Evolutionary conservation across 2,329 filamentous ascomycete species (phyloP).

Genomic region (Colletotrichum karsti): DNA sequence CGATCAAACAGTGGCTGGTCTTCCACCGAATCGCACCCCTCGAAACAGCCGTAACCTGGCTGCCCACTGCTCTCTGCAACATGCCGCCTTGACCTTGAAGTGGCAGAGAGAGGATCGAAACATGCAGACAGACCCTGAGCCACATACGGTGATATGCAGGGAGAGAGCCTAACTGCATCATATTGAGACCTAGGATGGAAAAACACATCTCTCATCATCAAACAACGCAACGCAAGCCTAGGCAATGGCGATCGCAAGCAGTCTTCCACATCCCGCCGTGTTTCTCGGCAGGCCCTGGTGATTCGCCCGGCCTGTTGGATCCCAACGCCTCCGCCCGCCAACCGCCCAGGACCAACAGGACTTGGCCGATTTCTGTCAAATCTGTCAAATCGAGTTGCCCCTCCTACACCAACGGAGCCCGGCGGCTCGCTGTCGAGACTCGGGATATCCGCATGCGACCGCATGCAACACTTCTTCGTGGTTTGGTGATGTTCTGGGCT

Average conservation of each 20-base stretch:
- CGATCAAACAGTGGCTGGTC: constrained; percentile 9
- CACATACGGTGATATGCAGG: constrained; percentile 6
- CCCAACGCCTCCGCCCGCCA: not conserved
- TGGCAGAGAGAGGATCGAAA: constrained; percentile 7
- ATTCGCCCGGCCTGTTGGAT: not conserved
- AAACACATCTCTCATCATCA: not conserved
- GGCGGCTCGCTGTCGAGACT: constrained; percentile 3
- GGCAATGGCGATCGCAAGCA: not conserved
- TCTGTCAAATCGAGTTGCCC: not conserved
- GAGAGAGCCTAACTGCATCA: constrained; percentile 14
- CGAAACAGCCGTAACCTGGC: not conserved
- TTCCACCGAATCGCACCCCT: not conserved
- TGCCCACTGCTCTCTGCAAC: not conserved
- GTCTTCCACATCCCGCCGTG: not conserved
- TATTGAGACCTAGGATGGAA: not conserved
- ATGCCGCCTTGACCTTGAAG: constrained; percentile 3
- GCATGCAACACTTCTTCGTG: not conserved
- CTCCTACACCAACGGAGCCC: not conserved
- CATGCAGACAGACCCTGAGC: constrained; percentile 11
- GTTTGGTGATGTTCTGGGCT: not conserved
- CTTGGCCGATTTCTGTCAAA: not conserved
- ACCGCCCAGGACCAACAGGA: not conserved
- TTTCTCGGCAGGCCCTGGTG: not conserved
- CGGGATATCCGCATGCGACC: constrained; percentile 6
- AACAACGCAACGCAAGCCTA: not conserved